Conservation (phyloP, 495 filamentous ascomycete genomes). For the Lasiosphaeria ovina region DNA sequence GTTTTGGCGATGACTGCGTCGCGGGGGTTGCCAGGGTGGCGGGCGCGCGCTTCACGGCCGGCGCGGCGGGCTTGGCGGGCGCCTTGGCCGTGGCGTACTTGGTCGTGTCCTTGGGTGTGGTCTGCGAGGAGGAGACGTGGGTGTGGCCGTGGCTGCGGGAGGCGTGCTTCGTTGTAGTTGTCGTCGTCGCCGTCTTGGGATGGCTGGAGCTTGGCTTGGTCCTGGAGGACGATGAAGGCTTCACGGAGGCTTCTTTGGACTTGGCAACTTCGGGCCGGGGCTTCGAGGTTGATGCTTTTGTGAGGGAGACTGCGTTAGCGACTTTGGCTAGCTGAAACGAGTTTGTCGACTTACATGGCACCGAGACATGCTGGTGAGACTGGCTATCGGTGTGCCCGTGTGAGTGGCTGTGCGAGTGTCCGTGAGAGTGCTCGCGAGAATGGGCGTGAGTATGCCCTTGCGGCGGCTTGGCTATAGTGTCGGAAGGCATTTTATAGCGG, state of each 20-base stretch:
- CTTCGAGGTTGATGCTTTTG: background rate
- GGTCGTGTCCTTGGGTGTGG: slow-evolving; percentile 11
- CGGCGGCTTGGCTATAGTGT: background rate
- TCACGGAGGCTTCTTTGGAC: slow-evolving; percentile 1
- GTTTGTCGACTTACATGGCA: too few relatives aligned
- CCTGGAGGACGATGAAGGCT: slow-evolving; percentile 10
- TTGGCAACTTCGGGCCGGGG: background rate
- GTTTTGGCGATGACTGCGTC: background rate
- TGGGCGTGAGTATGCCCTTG: too few relatives aligned
- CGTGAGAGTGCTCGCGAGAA: too few relatives aligned
- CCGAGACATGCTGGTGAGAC: too few relatives aligned
- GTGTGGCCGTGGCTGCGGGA: slow-evolving; percentile 7
- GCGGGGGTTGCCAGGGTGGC: slow-evolving; percentile 12
- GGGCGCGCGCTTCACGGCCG: slow-evolving; percentile 9
- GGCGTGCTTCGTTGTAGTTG: slow-evolving; percentile 4
- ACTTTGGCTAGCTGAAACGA: too few relatives aligned
- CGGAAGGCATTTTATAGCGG: background rate
- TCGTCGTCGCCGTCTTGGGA: background rate
- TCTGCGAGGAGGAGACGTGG: background rate
- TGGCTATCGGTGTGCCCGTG: too few relatives aligned
- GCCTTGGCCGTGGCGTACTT: slow-evolving; percentile 15
- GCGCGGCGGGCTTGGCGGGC: slow-evolving; percentile 1
- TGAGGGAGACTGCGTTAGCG: too few relatives aligned
- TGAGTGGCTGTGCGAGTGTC: too few relatives aligned
- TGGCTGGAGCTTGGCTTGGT: slow-evolving; percentile 8